Conservation (phyloP, 2,329 filamentous ascomycete species). For the Hypomyces rosellus region DNA sequence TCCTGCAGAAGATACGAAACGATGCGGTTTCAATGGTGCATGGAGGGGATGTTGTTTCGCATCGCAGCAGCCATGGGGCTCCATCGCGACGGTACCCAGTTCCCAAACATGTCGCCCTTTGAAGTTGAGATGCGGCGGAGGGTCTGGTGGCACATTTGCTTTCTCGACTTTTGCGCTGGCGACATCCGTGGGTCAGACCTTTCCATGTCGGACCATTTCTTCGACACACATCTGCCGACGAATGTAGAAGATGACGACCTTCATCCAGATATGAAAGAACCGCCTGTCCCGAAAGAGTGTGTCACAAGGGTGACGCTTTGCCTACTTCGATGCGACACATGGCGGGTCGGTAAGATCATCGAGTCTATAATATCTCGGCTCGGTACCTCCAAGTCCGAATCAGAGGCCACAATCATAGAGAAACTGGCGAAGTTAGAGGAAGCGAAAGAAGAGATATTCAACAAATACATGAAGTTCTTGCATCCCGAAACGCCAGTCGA, state of each 20-base stretch:
- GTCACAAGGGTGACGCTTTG: too few species aligned
- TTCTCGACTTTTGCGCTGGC: constrained; percentile 52
- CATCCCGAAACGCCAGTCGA: too few species aligned
- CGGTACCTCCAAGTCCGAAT: too few species aligned
- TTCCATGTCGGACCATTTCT: constrained; percentile 43
- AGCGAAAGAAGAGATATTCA: too few species aligned
- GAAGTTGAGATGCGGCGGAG: constrained; percentile 62
- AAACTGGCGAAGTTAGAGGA: too few species aligned
- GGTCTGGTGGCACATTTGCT: constrained; percentile 59
- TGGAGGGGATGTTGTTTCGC: constrained; percentile 19
- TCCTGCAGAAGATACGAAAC: constrained; percentile 15
- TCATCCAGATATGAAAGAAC: constrained; percentile 44
- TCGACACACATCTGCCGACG: constrained; percentile 49
- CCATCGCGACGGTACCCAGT: constrained; percentile 10
- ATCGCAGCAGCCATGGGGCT: constrained; percentile 18
- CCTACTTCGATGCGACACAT: too few species aligned
- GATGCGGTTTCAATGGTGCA: constrained; percentile 18
- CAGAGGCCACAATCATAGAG: too few species aligned
- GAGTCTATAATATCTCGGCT: too few species aligned
- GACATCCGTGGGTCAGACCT: constrained; percentile 51
- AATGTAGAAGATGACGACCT: constrained; percentile 56
- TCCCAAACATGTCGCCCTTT: constrained; percentile 37
- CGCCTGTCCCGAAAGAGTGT: constrained; percentile 13
- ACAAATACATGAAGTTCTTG: too few species aligned
- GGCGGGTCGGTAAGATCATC: too few species aligned